These are phyloP conservation scores for Candida ulmi DNA, from an alignment of 805 yeast genomes.

Conservation along the genomic window DNA sequence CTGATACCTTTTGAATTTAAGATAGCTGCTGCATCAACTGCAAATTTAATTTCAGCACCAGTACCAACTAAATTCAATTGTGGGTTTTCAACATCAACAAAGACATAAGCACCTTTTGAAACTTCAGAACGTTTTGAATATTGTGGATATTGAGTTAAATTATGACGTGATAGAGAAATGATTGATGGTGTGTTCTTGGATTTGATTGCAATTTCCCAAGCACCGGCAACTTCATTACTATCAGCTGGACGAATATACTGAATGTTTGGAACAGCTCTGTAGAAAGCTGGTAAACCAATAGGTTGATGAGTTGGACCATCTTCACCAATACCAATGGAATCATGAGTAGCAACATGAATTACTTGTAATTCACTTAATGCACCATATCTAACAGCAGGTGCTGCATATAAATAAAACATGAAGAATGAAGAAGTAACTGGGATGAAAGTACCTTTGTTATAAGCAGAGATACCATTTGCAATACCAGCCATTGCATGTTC, in stretches of 20 bases:
- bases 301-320: conserved; percentile 59
- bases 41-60: conserved; percentile 26
- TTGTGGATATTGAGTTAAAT: conserved; percentile 23
- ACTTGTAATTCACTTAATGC: conserved; percentile 40
- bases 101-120: conserved; percentile 25
- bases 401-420: conserved; percentile 38
- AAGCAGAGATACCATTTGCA: conserved; percentile 30
- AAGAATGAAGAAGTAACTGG: conserved; percentile 34
- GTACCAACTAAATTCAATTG: conserved; percentile 23
- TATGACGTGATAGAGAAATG: conserved; percentile 26
- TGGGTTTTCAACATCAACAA: conserved; percentile 19
- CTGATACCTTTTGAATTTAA: conserved; percentile 22
- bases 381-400: conserved; percentile 46
- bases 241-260: conserved; percentile 50
- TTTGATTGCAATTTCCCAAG: conserved; percentile 29
- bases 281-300: conserved; percentile 43
- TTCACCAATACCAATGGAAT: conserved; percentile 53
- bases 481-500: conserved; percentile 32
- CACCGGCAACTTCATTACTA: conserved; percentile 46
- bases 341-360: conserved; percentile 52
- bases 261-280: conserved; percentile 45
- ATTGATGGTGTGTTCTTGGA: conserved; percentile 17
- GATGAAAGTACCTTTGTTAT: conserved; percentile 28
- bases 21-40: conserved; percentile 23
- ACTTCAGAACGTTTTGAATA: conserved; percentile 17